Evolutionary conservation across 805 yeast species (phyloP).

Genomic region (Zygotorulaspora sp.): DNA sequence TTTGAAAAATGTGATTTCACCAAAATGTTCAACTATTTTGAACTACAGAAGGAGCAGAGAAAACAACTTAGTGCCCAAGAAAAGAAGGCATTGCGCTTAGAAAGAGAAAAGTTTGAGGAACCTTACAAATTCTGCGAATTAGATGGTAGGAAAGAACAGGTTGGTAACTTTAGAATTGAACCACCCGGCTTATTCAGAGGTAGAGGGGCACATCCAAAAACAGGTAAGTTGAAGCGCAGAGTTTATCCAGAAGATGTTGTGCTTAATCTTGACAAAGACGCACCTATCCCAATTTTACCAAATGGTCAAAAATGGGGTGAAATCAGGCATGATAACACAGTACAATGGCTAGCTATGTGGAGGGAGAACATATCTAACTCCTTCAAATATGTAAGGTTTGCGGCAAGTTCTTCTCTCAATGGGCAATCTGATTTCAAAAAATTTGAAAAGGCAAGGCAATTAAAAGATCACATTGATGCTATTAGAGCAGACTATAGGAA

Average conservation of each 20-base stretch:
- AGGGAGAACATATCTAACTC: conserved; percentile 83
- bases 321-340: conserved; percentile 79
- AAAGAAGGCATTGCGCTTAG: conserved; percentile 66
- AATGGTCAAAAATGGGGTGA: conserved; percentile 90
- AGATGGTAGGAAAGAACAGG: conserved; percentile 86
- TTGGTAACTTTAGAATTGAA: conserved; percentile 90
- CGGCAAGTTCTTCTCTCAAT: conserved; percentile 84
- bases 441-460: conserved; percentile 88
- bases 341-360: conserved; percentile 97
- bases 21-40: conserved; percentile 68
- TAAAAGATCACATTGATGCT: conserved; percentile 63
- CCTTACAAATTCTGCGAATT: conserved; percentile 73
- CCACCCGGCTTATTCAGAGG: conserved; percentile 97
- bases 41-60: conserved; percentile 63
- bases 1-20: conserved; percentile 75
- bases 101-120: conserved; percentile 72
- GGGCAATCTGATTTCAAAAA: conserved; percentile 88
- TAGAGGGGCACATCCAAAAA: conserved; percentile 94
- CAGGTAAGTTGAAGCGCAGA: conserved; percentile 84
- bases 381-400: conserved; percentile 84
- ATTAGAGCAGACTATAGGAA: conserved; percentile 72
- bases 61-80: conserved; percentile 66
- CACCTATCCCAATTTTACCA: conserved; percentile 76
- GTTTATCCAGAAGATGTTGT: conserved; percentile 88
- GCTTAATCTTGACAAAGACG: conserved; percentile 70